phyloP scores from a whole-genome alignment of 257 asterid genomes.

The Penstemon barbatus region DNA sequence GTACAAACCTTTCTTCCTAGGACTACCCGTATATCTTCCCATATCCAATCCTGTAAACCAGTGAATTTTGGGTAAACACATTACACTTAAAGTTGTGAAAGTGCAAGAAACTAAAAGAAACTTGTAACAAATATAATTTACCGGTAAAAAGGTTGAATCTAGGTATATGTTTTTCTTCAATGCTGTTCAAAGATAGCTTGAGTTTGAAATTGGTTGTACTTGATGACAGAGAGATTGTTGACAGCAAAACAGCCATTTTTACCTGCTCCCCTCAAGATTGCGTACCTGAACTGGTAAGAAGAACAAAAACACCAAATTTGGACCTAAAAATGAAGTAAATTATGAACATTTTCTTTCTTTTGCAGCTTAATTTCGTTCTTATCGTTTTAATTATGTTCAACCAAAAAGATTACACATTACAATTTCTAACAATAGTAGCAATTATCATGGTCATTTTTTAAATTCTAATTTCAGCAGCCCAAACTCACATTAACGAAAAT shows the following conservation, averaged over 20 bases:
- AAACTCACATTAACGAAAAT: no score
- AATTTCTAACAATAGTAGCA: no score
- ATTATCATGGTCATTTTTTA: no score
- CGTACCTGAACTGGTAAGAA: no score
- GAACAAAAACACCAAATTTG: no score
- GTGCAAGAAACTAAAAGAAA: slow-evolving; percentile 13
- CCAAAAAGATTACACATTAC: no score
- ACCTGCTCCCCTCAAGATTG: background rate
- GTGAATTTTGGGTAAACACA: slow-evolving; percentile 16
- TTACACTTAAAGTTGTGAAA: slow-evolving; percentile 4
- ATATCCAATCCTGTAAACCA: slow-evolving; percentile 39
- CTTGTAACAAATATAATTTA: slow-evolving; percentile 27
- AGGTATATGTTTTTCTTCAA: slow-evolving; percentile 34
- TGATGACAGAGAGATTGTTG: slow-evolving; percentile 48
- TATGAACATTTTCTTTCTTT: no score
- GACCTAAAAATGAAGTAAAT: no score
- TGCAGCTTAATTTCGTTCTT: no score
- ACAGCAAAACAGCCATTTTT: slow-evolving; percentile 39
- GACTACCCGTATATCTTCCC: slow-evolving; percentile 30
- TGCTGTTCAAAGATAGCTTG: slow-evolving; percentile 33
- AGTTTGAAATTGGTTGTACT: slow-evolving; percentile 27
- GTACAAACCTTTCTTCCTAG: slow-evolving; percentile 30
- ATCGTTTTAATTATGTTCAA: no score
- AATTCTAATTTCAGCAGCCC: no score
- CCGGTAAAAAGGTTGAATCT: slow-evolving; percentile 48